Percentiles rank a stretch among this genome's conserved stretches.
phyloP scores from a whole-genome alignment of 2,329 filamentous ascomycete genomes.

The Calcarisporium arbuscula region DNA sequence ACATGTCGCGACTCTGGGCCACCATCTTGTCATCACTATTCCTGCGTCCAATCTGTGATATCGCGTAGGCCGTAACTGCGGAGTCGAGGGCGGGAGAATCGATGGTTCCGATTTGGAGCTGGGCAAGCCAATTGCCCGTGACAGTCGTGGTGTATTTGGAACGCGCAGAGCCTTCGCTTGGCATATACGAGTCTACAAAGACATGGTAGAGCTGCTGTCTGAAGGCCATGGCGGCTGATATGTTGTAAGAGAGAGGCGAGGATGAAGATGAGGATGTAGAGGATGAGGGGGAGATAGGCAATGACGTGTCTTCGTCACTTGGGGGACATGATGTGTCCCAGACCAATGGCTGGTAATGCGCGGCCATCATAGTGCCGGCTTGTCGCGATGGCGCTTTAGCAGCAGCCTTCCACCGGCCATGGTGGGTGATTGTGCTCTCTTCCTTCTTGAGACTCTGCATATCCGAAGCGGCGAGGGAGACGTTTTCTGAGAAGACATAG shows the following conservation, averaged over 20 bases:
- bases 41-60: slow-evolving; percentile 4
- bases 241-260: slow-evolving; percentile 4
- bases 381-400: slow-evolving; percentile 1
- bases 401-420: slow-evolving; percentile 5
- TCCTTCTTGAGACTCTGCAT: neutral
- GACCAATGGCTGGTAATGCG: too few relatives aligned
- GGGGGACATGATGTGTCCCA: too few relatives aligned
- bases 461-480: neutral
- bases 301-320: too few relatives aligned
- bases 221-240: too few relatives aligned
- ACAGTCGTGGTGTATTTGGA: neutral
- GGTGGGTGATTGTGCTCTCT: slow-evolving; percentile 3
- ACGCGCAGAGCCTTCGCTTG: neutral
- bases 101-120: slow-evolving; percentile 2
- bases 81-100: slow-evolving; percentile 5
- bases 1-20: slow-evolving; percentile 5
- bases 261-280: slow-evolving; percentile 7
- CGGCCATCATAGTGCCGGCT: slow-evolving; percentile 1
- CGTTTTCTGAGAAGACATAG: slow-evolving; percentile 10
- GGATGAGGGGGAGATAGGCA: slow-evolving; percentile 5
- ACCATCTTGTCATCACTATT: slow-evolving; percentile 2
- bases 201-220: too few relatives aligned
- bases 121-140: slow-evolving; percentile 7
- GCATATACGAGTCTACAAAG: too few relatives aligned
- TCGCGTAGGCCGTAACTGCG: slow-evolving; percentile 5